Conservation (phyloP, 768 basidiomycete species). For the Mycena leptocephala region DNA sequence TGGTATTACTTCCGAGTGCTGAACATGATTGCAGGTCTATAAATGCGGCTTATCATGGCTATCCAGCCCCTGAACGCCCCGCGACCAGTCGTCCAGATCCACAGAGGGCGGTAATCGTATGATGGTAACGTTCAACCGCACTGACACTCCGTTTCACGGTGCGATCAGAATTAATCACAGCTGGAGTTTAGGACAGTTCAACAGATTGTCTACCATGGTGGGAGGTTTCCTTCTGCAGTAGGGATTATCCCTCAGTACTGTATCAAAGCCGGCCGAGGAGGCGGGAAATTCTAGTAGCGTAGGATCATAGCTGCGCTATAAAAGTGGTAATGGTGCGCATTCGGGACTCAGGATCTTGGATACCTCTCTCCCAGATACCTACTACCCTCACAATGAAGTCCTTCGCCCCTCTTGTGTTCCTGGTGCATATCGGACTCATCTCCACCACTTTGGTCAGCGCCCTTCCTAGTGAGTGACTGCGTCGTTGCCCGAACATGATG, state of each 20-base stretch:
- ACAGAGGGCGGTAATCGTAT: background rate
- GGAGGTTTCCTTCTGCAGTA: too few relatives aligned
- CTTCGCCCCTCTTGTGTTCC: background rate
- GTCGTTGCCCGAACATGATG: background rate
- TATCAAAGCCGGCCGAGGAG: too few relatives aligned
- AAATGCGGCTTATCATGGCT: background rate
- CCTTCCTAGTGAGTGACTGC: background rate
- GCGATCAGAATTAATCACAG: background rate
- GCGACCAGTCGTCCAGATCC: background rate
- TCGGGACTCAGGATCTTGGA: background rate
- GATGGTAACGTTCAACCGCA: background rate
- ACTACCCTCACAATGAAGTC: constrained; percentile 1
- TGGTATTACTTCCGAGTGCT: background rate
- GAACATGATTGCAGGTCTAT: background rate
- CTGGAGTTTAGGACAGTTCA: background rate
- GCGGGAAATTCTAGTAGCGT: background rate
- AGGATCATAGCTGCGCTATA: background rate
- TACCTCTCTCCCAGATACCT: background rate
- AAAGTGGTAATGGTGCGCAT: background rate
- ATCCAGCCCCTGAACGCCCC: background rate
- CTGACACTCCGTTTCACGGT: background rate
- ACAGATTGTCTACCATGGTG: background rate
- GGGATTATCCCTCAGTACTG: background rate
- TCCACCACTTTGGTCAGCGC: background rate
- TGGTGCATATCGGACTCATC: background rate